phyloP scores from a whole-genome alignment of 2,329 filamentous ascomycete genomes.

The Colletotrichum endophyticum region DNA sequence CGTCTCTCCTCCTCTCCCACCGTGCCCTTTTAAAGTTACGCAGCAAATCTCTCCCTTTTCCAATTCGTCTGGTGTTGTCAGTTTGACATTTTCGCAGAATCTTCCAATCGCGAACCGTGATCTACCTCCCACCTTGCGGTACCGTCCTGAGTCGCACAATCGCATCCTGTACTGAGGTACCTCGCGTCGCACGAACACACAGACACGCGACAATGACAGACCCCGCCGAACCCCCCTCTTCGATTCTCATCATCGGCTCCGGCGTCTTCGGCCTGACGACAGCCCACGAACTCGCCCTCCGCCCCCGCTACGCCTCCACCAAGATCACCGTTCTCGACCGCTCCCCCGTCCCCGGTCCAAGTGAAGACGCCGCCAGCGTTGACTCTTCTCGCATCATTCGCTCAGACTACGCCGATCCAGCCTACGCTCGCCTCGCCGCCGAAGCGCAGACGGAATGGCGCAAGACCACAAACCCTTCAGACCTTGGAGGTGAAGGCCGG shows the following conservation, averaged over 20 bases:
- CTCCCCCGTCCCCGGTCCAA: constrained; percentile 49
- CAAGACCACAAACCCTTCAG: constrained; percentile 52
- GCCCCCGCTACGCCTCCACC: constrained; percentile 57
- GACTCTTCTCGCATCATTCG: constrained; percentile 70
- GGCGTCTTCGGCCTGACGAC: constrained; percentile 66
- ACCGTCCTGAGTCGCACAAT: neutral
- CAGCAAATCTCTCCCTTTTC: neutral
- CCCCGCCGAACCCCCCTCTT: constrained; percentile 36
- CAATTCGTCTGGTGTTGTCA: neutral
- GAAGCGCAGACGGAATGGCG: constrained; percentile 75
- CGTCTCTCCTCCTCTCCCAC: neutral
- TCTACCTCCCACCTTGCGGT: neutral
- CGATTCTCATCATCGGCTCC: constrained; percentile 73
- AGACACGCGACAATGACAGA: neutral
- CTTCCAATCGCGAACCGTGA: neutral
- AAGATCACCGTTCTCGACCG: constrained; percentile 66
- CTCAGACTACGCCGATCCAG: constrained; percentile 79
- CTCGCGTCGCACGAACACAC: neutral
- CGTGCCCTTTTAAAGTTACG: neutral
- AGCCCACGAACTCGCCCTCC: constrained; percentile 72
- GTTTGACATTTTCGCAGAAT: neutral
- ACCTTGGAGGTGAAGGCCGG: constrained; percentile 66
- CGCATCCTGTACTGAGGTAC: neutral
- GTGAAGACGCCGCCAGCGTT: constrained; percentile 63
- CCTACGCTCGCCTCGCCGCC: constrained; percentile 77